Evolutionary conservation across 1,284 basidiomycete species (phyloP), one percentile per base, ranked within the genome.

Genomic region (Pseudozyma thailandica): DNA sequence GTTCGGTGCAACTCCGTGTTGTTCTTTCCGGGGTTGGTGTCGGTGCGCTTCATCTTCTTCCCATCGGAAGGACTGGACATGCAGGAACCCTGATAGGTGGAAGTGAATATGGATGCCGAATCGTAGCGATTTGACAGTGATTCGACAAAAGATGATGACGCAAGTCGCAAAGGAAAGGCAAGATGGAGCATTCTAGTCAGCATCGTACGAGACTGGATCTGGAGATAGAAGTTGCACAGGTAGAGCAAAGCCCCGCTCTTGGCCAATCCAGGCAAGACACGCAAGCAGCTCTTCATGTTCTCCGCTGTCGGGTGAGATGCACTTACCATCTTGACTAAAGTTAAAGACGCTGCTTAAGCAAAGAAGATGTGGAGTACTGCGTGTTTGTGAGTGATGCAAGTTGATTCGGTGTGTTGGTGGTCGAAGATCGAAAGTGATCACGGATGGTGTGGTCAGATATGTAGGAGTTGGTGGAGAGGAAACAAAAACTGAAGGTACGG

Each of bases 1-100:
- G 80, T 81, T 38, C 81, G 78, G 53, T 81, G 81, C 41, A 82
- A 70, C 62, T 80, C 81, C 59, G 80, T 81, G 65, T 72, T 73
- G 58, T 64, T 72, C 53, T 66, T 68, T 48, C 60, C 56, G 10
- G 69, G 75, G 75, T 81, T 81, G 50, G 81, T 81, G 57, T 81
- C 80, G 39, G 81, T 81, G 38, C 80, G 79, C 72, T 75, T 80
- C 61, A 81, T 76, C 65, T 75, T 73, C 75, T 80, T 80, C 42
- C 75, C 75, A 58, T 75, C 75, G 47, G 66, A 68, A 47, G 74
- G 64, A 55, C 69, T 73, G 50, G 74, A 77, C 41, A 77, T 52
- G 70, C 74, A 77, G 46, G 71, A 74, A 61, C 76, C 76, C 76
- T 77, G 38, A 16, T 25, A 30, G 26, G n/a, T 31, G 10, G 44